Conservation (phyloP, 2,329 filamentous ascomycete species). For the Pseudocercospora crystallina region DNA sequence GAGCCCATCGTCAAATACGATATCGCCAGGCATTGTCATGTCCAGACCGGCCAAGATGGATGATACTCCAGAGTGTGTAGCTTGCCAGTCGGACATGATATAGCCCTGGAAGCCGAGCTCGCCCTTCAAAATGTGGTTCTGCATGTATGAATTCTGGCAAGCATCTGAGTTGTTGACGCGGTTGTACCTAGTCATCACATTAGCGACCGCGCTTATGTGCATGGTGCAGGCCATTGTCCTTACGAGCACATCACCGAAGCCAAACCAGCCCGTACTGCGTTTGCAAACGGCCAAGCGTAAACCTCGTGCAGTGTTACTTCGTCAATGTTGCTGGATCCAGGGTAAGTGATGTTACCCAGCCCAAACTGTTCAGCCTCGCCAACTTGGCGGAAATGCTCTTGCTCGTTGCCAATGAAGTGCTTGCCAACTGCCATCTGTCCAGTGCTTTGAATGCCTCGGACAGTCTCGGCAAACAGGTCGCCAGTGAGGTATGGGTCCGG, state of each 20-base stretch:
- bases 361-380: slow-evolving; percentile 51
- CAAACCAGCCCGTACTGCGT: slow-evolving; percentile 51
- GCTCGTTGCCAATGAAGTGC: slow-evolving; percentile 74
- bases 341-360: slow-evolving; percentile 44
- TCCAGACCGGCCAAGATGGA: slow-evolving; percentile 34
- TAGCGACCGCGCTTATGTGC: too few species aligned
- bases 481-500: slow-evolving; percentile 76
- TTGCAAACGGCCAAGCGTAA: slow-evolving; percentile 47
- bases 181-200: slow-evolving; percentile 55
- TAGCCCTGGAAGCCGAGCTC: slow-evolving; percentile 49
- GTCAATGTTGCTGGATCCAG: slow-evolving; percentile 59
- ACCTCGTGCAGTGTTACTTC: slow-evolving; percentile 56
- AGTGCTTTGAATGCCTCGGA: slow-evolving; percentile 76
- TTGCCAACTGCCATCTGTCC: slow-evolving; percentile 82
- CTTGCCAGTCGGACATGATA: slow-evolving; percentile 52
- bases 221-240: slow-evolving; percentile 12
- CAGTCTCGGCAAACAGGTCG: slow-evolving; percentile 50
- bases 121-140: slow-evolving; percentile 67
- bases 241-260: slow-evolving; percentile 61
- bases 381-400: slow-evolving; percentile 67
- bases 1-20: slow-evolving; percentile 24
- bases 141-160: slow-evolving; percentile 66
- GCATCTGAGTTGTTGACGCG: slow-evolving; percentile 53
- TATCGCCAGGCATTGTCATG: slow-evolving; percentile 32
- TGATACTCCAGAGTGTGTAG: slow-evolving; percentile 31